Evolutionary conservation across 495 filamentous ascomycete species (phyloP).

Genomic region (Aspergillus nanangensis): DNA sequence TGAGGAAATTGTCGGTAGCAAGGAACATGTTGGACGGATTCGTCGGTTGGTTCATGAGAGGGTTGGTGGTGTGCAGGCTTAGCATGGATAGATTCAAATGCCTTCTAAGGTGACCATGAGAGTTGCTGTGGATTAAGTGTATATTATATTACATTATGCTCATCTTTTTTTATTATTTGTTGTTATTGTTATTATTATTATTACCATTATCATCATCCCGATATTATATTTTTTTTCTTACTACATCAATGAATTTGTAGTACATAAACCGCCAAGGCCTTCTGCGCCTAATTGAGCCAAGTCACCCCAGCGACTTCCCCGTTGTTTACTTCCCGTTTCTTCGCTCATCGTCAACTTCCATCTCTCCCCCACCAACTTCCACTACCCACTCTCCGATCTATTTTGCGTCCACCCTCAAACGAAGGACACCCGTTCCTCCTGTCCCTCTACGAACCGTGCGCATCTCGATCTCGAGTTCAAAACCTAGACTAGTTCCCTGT

Average conservation of each 20-base stretch:
- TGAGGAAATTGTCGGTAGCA: conserved; percentile 1
- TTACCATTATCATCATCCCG: too few relatives aligned
- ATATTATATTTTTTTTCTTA: too few relatives aligned
- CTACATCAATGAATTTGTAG: too few relatives aligned
- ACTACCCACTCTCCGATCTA: neutral
- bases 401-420: neutral
- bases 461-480: too few relatives aligned
- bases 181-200: neutral
- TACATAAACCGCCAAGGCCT: too few relatives aligned
- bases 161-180: neutral
- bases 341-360: neutral
- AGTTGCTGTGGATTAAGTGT: conserved; percentile 1
- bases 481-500: too few relatives aligned
- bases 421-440: neutral
- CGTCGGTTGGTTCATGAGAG: conserved; percentile 14
- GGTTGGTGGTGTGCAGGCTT: neutral
- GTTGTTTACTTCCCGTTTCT: conserved; percentile 11
- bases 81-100: too few relatives aligned
- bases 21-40: conserved; percentile 22
- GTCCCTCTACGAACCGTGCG: neutral
- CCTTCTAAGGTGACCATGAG: too few relatives aligned
- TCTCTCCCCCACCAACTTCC: neutral
- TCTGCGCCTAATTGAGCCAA: conserved; percentile 10
- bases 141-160: conserved; percentile 1
- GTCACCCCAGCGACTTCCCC: conserved; percentile 16